These are phyloP conservation scores for Penicillium silybi DNA, from an alignment of 495 filamentous ascomycete species.

Conservation along the genomic window DNA sequence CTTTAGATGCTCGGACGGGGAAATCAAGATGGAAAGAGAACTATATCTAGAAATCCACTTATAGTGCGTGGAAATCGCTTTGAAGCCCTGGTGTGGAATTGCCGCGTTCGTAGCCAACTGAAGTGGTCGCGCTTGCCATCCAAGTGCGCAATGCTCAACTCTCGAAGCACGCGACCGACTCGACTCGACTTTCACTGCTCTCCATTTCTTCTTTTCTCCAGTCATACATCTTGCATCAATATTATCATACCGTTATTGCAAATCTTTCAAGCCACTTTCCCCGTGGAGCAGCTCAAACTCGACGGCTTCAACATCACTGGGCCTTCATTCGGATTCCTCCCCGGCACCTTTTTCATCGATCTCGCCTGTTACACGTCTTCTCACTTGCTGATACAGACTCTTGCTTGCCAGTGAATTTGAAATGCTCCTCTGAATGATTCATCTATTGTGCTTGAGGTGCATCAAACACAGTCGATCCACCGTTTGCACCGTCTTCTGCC, in stretches of 20 bases:
- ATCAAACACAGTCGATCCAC: not conserved
- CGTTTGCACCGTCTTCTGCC: not conserved
- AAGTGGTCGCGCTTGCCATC: not conserved
- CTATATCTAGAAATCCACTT: not conserved
- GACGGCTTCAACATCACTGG: not conserved
- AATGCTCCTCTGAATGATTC: not conserved
- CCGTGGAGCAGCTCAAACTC: not conserved
- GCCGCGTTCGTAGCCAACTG: not conserved
- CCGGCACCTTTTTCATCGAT: not conserved
- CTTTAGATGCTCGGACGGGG: not conserved
- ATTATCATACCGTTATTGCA: not conserved
- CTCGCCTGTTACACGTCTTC: not conserved
- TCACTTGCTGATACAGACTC: not conserved
- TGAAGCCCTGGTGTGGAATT: not conserved
- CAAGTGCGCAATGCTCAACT: not conserved
- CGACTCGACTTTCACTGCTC: too few relatives aligned
- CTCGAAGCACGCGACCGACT: not conserved
- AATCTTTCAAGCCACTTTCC: not conserved
- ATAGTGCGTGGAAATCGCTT: not conserved
- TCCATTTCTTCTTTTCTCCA: too few relatives aligned
- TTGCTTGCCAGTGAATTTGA: not conserved
- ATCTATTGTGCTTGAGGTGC: not conserved
- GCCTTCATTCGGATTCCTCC: not conserved
- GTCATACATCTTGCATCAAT: not conserved
- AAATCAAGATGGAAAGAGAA: not conserved